phyloP scores from a whole-genome alignment of 1,139 yeast species.

The Taphrina pruni region DNA sequence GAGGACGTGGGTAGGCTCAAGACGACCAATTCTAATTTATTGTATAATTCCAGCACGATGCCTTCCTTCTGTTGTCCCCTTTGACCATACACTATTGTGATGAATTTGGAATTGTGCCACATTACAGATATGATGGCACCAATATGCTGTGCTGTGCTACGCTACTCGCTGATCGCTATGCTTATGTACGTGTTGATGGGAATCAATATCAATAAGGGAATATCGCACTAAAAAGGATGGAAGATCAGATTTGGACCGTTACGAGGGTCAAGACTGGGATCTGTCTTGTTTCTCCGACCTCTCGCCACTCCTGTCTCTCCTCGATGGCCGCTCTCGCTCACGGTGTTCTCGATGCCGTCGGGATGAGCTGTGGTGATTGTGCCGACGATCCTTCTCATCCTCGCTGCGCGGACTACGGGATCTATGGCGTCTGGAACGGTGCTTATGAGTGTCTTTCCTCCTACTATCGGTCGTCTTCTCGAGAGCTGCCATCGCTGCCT shows the following conservation, averaged over 20 bases:
- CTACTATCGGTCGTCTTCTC: neutral
- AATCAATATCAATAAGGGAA: no score
- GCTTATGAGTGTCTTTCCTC: neutral
- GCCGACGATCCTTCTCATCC: neutral
- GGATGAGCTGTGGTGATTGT: neutral
- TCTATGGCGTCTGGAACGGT: constrained; percentile 15
- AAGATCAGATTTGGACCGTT: no score
- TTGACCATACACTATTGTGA: no score
- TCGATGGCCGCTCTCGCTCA: neutral
- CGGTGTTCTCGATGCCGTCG: neutral
- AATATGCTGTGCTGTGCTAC: no score
- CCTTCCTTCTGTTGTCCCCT: no score
- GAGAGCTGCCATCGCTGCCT: neutral
- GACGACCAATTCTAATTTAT: neutral
- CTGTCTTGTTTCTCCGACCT: neutral
- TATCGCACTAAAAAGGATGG: no score
- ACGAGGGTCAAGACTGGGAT: neutral
- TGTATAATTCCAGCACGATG: no score
- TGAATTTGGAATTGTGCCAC: no score
- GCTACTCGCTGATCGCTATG: no score
- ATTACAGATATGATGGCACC: no score
- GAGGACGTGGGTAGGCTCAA: constrained; percentile 15
- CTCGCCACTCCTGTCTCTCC: neutral
- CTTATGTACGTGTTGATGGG: no score
- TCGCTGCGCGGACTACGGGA: constrained; percentile 11